phyloP scores from a whole-genome alignment of 148 eudicot genomes.

The Vaccinium vitisidaea region DNA sequence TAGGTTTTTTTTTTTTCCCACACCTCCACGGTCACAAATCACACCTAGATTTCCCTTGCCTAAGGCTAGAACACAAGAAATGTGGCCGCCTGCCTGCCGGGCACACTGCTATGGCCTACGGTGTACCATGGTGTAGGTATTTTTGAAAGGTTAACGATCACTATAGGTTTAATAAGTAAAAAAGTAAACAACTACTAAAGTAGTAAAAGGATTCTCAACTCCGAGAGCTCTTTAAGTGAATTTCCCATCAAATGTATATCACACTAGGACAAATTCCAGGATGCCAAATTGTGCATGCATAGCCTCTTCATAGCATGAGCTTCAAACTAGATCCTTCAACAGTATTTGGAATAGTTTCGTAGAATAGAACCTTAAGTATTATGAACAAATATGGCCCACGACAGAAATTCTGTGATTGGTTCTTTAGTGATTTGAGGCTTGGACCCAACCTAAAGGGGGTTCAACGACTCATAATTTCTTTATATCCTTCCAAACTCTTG shows the following conservation, averaged over 20 bases:
- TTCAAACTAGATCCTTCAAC: neutral
- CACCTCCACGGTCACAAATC: neutral
- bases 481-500: neutral
- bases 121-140: neutral
- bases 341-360: neutral
- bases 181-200: neutral
- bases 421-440: too few relatives aligned
- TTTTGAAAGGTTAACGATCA: too few relatives aligned
- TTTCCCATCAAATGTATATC: neutral
- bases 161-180: too few relatives aligned
- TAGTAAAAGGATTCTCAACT: neutral
- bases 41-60: neutral
- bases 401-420: too few relatives aligned
- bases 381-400: too few relatives aligned
- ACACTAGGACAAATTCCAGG: neutral
- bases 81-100: neutral
- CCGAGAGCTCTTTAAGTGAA: neutral
- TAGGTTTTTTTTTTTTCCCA: neutral
- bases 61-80: neutral
- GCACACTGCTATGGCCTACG: neutral
- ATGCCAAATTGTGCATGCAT: neutral
- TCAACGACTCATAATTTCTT: too few relatives aligned
- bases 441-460: too few relatives aligned
- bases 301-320: neutral
- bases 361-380: neutral